These are phyloP conservation scores for Gloeophyllum trabeum DNA, from an alignment of 768 basidiomycete species.

Conservation along the genomic window DNA sequence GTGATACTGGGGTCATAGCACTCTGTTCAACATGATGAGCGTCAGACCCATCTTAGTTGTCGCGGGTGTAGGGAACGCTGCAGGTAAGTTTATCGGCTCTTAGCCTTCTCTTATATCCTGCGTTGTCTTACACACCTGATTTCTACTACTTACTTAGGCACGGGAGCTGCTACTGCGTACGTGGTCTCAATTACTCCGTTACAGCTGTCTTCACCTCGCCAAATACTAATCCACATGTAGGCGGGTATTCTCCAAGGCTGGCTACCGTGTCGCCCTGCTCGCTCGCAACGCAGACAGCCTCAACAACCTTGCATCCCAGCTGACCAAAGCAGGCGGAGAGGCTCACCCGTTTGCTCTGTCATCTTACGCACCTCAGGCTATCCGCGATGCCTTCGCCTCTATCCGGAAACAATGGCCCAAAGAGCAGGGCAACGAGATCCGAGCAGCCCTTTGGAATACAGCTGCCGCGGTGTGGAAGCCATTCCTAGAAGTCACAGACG, in stretches of 20 bases:
- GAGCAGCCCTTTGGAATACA: constrained; percentile 56
- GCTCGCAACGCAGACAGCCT: constrained; percentile 44
- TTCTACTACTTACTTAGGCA: constrained; percentile 35
- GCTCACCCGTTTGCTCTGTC: not conserved
- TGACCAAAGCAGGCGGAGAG: constrained; percentile 43
- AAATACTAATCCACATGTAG: constrained; percentile 18
- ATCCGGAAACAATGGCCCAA: constrained; percentile 35
- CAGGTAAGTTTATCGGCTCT: constrained; percentile 13
- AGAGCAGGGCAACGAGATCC: constrained; percentile 28
- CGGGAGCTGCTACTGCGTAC: constrained; percentile 49
- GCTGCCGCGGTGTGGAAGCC: constrained; percentile 49
- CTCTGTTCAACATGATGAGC: too few relatives aligned
- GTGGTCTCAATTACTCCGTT: constrained; percentile 11
- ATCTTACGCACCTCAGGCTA: not conserved
- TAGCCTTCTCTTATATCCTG: not conserved
- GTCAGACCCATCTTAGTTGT: constrained; percentile 44
- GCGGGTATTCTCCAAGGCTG: constrained; percentile 46
- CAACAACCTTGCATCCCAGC: constrained; percentile 39
- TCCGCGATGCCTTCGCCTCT: constrained; percentile 34
- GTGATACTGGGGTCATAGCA: too few relatives aligned
- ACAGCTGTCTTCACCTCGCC: not conserved
- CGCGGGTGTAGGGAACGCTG: constrained; percentile 37
- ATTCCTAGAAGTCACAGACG: constrained; percentile 51
- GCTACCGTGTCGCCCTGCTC: constrained; percentile 58
- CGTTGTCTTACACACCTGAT: constrained; percentile 18